A percentile compares a stretch with the other conserved stretches of the same genome.
phyloP scores from a whole-genome alignment of 2,329 filamentous ascomycete genomes.

The Hypomyces perniciosus region DNA sequence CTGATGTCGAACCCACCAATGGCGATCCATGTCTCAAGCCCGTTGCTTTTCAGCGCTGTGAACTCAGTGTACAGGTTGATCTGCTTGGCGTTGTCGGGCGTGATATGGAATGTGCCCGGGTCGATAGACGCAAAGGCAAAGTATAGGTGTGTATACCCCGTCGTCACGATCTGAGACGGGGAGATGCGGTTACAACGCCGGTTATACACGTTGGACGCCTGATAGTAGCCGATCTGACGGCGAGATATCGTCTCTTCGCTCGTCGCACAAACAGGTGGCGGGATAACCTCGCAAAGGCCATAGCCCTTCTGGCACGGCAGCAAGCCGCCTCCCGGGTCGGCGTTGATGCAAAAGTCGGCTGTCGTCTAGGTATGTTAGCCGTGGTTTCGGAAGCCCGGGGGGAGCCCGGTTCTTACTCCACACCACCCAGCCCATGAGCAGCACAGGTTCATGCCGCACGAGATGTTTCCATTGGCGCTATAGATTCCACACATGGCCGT shows the following conservation, averaged over 20 bases:
- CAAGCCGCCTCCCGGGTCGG: constrained; percentile 18
- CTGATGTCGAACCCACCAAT: constrained; percentile 38
- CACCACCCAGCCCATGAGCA: constrained; percentile 22
- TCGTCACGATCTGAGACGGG: constrained; percentile 20
- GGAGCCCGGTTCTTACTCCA: constrained; percentile 10
- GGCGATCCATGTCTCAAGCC: constrained; percentile 34
- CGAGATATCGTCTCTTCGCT: constrained; percentile 19
- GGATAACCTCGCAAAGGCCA: constrained; percentile 22
- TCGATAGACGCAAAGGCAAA: constrained; percentile 30
- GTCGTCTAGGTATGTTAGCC: background rate
- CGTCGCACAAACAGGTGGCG: constrained; percentile 20
- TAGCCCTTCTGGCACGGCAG: constrained; percentile 30
- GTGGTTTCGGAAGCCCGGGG: background rate
- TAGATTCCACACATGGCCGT: constrained; percentile 26
- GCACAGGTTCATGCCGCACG: constrained; percentile 26
- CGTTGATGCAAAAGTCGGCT: constrained; percentile 10
- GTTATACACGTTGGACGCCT: constrained; percentile 17
- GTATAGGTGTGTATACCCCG: constrained; percentile 25
- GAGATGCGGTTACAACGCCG: constrained; percentile 19
- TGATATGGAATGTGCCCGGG: constrained; percentile 21
- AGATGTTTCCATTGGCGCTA: constrained; percentile 14
- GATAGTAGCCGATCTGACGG: constrained; percentile 28
- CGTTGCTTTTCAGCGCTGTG: constrained; percentile 22
- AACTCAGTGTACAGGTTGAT: constrained; percentile 8
- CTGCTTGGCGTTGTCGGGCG: background rate